Percentiles rank a stretch among this genome's conserved stretches.
phyloP scores from a whole-genome alignment of 176 grass and related monocot species.

The Canna indica region DNA sequence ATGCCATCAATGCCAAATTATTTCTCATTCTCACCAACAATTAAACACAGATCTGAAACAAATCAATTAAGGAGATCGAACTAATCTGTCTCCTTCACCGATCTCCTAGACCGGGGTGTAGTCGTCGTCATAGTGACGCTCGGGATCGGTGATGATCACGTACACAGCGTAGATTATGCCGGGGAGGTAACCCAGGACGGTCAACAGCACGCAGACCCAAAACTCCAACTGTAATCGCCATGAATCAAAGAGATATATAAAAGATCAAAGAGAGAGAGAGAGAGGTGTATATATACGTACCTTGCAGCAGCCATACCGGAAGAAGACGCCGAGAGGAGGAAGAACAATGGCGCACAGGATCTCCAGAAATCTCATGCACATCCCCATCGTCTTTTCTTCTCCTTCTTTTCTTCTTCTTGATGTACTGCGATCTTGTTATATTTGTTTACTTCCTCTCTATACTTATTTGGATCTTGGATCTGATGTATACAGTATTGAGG shows the following conservation, averaged over 20 bases:
- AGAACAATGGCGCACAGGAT: slow-evolving; percentile 46
- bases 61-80: too few relatives aligned
- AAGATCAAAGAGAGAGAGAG: neutral
- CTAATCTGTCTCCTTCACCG: too few relatives aligned
- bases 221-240: slow-evolving; percentile 34
- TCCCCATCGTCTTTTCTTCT: slow-evolving; percentile 29
- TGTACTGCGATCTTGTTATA: too few relatives aligned
- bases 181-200: slow-evolving; percentile 35
- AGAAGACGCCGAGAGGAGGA: slow-evolving; percentile 79
- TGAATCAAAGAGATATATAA: neutral
- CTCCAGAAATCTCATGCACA: slow-evolving; percentile 52
- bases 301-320: slow-evolving; percentile 75
- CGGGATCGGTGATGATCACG: slow-evolving; percentile 30
- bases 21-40: too few relatives aligned
- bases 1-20: too few relatives aligned
- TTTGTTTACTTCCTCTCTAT: too few relatives aligned
- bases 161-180: slow-evolving; percentile 51
- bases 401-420: neutral
- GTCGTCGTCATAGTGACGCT: neutral
- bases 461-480: too few relatives aligned
- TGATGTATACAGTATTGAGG: too few relatives aligned
- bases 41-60: too few relatives aligned
- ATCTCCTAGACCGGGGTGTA: neutral
- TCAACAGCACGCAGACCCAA: slow-evolving; percentile 31
- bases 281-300: slow-evolving; percentile 11